Evolutionary conservation across 139 green algal genomes (phyloP), one percentile per base, ranked within the genome.

Genomic region (Tetratostichococcus sp.): DNA sequence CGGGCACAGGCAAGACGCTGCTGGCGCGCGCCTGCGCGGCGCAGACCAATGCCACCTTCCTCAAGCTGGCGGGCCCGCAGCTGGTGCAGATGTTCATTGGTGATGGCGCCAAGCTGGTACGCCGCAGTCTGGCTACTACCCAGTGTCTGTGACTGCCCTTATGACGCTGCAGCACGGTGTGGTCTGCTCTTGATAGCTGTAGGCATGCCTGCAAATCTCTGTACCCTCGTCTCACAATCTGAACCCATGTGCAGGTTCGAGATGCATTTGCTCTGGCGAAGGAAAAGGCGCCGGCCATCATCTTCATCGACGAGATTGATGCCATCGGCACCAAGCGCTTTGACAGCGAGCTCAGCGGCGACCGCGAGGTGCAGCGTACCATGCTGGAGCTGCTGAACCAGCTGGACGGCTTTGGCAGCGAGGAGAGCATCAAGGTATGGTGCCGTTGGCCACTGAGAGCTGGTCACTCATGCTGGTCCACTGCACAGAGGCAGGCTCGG

Each of bases 251-350:
- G 17, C 50, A 62, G 50, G 50, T 62, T 8, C 85, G 96, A 0
- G 96, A 99, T 74, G 96, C 95, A 0, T 99, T 99, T 80, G 89
- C 92, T 11, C 87, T 99, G 32, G 96, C 96, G 73, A 99, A 99
- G 85, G 96, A 99, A 82, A 99, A 99, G 89, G 79, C 87, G 3
- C 96, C 96, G 11, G 92, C 85, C 81, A 99, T 99, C 85, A 99
- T 99, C 80, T 99, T 99, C 89, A 99, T 99, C 70, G 96, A 99
- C 69, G 96, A 99, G 85, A 93, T 97, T 43, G 90, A 97, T 74
- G 89, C 92, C 57, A 93, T 95, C 72, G 82, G 96, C 70, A 99
- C 96, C 21, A 99, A 98, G 86, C 89, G 96, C 35, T 97, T 98
- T 77, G 95, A 97, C 85, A 91, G 79, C 30, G 95, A 99, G 82